These are phyloP conservation scores for Backusella tarrabulga DNA, from an alignment of 192 early-diverging fungal genomes.

Conservation along the genomic window DNA sequence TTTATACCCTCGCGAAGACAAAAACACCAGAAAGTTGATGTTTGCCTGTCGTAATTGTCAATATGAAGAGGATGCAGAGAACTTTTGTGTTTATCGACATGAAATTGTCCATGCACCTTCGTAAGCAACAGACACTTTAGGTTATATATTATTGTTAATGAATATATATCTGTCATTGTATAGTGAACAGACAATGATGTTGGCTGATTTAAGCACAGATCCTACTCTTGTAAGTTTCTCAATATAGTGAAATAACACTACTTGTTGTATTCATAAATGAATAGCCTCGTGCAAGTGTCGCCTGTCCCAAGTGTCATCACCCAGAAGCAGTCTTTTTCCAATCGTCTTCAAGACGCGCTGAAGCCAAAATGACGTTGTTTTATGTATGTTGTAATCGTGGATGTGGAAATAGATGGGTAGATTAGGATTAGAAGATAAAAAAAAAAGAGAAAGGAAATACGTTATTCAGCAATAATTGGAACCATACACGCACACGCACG, in stretches of 20 bases:
- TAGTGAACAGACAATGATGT: conserved; percentile 71
- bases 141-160: background rate
- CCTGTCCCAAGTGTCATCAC: conserved; percentile 60
- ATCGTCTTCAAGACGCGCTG: conserved; percentile 64
- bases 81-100: conserved; percentile 73
- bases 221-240: conserved; percentile 58
- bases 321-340: conserved; percentile 77
- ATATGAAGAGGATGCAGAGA: conserved; percentile 67
- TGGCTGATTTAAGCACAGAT: conserved; percentile 72
- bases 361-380: conserved; percentile 78
- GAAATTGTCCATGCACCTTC: conserved; percentile 60
- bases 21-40: conserved; percentile 48
- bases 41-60: conserved; percentile 81
- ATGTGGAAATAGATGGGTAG: conserved; percentile 74
- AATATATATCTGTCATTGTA: background rate
- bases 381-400: conserved; percentile 70
- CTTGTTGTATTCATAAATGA: too few species aligned
- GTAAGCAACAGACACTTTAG: conserved; percentile 23
- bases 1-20: conserved; percentile 78
- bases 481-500: background rate
- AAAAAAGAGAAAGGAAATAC: background rate
- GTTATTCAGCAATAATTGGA: background rate
- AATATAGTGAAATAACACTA: too few species aligned
- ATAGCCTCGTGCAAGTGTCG: conserved; percentile 61
- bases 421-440: background rate